These are phyloP conservation scores for Papilionanthe hybrid DNA, from an alignment of 116 monocot species.

Conservation along the genomic window DNA sequence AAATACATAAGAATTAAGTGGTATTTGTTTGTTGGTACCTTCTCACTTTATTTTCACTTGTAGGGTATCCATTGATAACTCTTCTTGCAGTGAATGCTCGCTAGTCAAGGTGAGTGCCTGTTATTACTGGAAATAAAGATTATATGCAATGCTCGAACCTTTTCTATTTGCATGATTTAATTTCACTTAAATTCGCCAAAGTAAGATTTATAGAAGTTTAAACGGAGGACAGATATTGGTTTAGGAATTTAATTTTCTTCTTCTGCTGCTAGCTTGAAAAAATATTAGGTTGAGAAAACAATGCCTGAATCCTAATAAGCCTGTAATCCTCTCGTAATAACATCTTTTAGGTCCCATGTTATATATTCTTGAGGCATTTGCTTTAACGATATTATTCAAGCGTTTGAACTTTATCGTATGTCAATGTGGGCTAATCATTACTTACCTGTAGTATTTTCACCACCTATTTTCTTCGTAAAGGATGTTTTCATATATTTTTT, in stretches of 20 bases:
- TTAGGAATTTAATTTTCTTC: neutral
- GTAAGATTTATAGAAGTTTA: neutral
- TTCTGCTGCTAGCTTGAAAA: neutral
- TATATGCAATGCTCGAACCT: neutral
- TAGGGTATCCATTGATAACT: slow-evolving; percentile 86
- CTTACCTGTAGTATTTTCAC: neutral
- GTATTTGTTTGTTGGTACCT: neutral
- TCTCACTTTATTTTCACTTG: slow-evolving; percentile 15
- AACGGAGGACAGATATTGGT: neutral
- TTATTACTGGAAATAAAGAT: neutral
- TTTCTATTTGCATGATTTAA: slow-evolving; percentile 4
- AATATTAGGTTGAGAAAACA: neutral
- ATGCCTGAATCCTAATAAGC: neutral
- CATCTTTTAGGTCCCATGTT: neutral
- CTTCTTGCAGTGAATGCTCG: slow-evolving; percentile 53
- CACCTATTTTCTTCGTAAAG: neutral
- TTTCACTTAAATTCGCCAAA: neutral
- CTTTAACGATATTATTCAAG: neutral
- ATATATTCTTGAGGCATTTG: neutral
- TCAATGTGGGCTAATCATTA: neutral
- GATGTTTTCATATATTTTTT: neutral
- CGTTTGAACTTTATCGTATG: neutral
- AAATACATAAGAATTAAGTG: too few relatives aligned
- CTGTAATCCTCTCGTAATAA: neutral
- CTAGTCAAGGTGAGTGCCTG: slow-evolving; percentile 56